phyloP scores from a whole-genome alignment of 2,329 filamentous ascomycete genomes.

The Alternaria angustiovoidea region DNA sequence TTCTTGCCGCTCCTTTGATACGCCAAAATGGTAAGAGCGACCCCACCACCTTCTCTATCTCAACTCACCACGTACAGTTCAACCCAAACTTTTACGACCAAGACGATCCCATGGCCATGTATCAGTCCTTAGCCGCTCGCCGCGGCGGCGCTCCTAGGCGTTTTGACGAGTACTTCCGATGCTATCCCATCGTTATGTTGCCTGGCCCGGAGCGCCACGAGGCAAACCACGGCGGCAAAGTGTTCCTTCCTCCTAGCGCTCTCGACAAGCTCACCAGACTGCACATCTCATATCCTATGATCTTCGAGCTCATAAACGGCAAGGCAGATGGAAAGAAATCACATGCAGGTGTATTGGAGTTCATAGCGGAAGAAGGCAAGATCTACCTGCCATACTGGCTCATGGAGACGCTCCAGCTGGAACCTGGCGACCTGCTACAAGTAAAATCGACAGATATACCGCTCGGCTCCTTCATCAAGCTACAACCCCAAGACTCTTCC shows the following conservation, averaged over 20 bases:
- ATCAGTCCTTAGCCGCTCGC: conserved; percentile 58
- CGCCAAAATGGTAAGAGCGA: conserved; percentile 42
- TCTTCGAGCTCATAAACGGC: conserved; percentile 95
- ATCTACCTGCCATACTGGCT: conserved; percentile 97
- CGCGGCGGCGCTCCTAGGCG: conserved; percentile 68
- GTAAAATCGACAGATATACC: conserved; percentile 94
- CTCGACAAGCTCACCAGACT: conserved; percentile 95
- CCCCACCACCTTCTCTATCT: conserved; percentile 27
- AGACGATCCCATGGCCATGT: conserved; percentile 63
- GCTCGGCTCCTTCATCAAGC: conserved; percentile 90
- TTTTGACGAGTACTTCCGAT: conserved; percentile 98
- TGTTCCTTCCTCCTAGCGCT: conserved; percentile 94
- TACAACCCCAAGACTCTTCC: conserved; percentile 90
- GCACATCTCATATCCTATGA: conserved; percentile 95
- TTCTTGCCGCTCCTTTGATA: background rate
- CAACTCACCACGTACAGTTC: conserved; percentile 44
- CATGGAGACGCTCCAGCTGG: conserved; percentile 89
- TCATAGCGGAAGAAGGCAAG: conserved; percentile 95
- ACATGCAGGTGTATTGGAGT: conserved; percentile 94
- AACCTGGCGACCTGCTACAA: conserved; percentile 93
- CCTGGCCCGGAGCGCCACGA: conserved; percentile 87
- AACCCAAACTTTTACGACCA: conserved; percentile 60
- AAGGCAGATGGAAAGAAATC: conserved; percentile 85
- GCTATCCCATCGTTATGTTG: conserved; percentile 94
- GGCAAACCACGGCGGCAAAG: conserved; percentile 96